Base-by-base conservation (phyloP, 305 asterid species). In the Andrographis paniculata region DNA sequence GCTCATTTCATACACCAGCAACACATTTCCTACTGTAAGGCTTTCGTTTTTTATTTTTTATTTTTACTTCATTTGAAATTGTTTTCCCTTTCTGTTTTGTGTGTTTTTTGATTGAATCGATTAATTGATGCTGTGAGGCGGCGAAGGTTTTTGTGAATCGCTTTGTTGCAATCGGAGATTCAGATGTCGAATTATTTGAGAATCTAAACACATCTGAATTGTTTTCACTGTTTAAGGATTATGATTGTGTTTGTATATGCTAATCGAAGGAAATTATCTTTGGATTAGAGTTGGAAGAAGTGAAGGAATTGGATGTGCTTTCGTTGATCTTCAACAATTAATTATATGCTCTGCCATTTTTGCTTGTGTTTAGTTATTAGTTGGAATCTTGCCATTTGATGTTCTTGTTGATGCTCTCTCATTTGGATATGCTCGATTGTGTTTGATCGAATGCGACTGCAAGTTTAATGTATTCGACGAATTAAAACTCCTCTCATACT, bases 1-100 rank as follows among this genome's bases (percentile, higher is more conserved):
- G 68, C 92, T 79, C 59, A 70, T 84, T 58, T 81, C 93, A 48
- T 84, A 84, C 60, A 84, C 93, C 71, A 85, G 91, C 78, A 85
- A 81, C 76, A 79, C 94, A 28, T 82, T 79, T 57, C 88, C 94
- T 20, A 68, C 84, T 60, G 94, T 82, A 45, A 70, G 68, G 16
- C 6, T 48, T 41, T 9, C 18, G 18, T 42, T 39, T 38, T 18
- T 33, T 20, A 14, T 23, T 23, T 41, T 38, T 37, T n/a, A n/a
- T n/a, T n/a, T n/a, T 17, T 35, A 17, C 16, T 21, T 20, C 1
- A 27, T 44, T 41, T 10, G 17, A 2, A 19, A 9, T 10, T 42
- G 23, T 13, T 21, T 35, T 15, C 9, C 7, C 55, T 37, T 51
- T 48, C 6, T 27, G 7, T 14, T 46, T 9, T 16, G 21, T 12